Percentiles rank a stretch among this genome's conserved stretches.
These are phyloP conservation scores for Phallus indusiatus DNA, from an alignment of 768 basidiomycete species.

Conservation along the genomic window DNA sequence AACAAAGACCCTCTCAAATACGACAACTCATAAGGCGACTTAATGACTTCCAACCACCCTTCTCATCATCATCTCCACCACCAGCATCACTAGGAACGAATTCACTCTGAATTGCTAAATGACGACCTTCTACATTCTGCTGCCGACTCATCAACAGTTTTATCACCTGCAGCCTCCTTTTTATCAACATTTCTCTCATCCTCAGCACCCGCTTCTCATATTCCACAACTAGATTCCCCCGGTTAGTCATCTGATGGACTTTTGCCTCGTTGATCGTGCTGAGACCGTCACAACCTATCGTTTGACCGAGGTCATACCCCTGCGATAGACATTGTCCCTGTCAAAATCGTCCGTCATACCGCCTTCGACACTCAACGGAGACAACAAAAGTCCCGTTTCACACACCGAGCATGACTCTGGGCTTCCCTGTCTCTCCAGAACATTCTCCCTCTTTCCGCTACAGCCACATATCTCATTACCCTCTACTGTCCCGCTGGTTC, in stretches of 20 bases:
- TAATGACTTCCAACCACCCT: too few relatives aligned
- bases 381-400: conserved; percentile 47
- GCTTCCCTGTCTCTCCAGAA: conserved; percentile 72
- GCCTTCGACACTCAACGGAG: conserved; percentile 33
- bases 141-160: conserved; percentile 12
- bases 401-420: conserved; percentile 69
- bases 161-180: conserved; percentile 70
- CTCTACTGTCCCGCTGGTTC: conserved; percentile 82
- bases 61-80: too few relatives aligned
- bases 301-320: conserved; percentile 58
- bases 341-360: conserved; percentile 65
- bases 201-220: conserved; percentile 17
- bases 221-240: conserved; percentile 54
- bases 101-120: too few relatives aligned
- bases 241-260: conserved; percentile 60
- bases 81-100: too few relatives aligned
- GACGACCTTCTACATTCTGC: too few relatives aligned
- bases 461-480: conserved; percentile 74
- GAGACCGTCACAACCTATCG: conserved; percentile 77
- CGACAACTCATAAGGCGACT: too few relatives aligned
- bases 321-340: conserved; percentile 61
- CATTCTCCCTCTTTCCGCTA: conserved; percentile 68
- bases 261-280: conserved; percentile 74
- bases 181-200: conserved; percentile 52
- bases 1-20: too few relatives aligned